A percentile compares a stretch with the other conserved stretches of the same genome.
Conservation (phyloP, 2,329 filamentous ascomycete species). For the Orbilia oligospora region DNA sequence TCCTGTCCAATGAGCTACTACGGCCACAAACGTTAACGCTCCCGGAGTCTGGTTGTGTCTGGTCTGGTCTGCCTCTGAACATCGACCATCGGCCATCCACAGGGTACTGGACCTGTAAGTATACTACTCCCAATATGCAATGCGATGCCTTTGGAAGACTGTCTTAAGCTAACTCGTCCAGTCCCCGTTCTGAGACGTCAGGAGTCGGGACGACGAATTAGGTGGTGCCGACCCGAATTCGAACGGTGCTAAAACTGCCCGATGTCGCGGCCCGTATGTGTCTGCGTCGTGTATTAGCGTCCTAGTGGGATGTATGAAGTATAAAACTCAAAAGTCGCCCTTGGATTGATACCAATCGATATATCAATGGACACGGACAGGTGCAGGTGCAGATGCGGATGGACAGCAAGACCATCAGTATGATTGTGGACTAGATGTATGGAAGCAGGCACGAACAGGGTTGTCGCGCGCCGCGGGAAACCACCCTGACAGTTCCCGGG, state of each 20-base stretch:
- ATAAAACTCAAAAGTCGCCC: too few relatives aligned
- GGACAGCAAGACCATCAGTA: too few relatives aligned
- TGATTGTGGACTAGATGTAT: too few relatives aligned
- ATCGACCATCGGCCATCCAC: too few relatives aligned
- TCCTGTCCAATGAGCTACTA: constrained; percentile 8
- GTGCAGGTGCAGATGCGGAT: too few relatives aligned
- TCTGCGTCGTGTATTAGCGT: not conserved
- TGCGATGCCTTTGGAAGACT: not conserved
- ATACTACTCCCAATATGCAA: too few relatives aligned
- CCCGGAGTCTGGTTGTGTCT: not conserved
- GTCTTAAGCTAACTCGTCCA: not conserved
- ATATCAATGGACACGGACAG: not conserved
- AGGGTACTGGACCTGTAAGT: too few relatives aligned
- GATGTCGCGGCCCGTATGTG: not conserved
- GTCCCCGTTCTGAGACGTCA: constrained; percentile 36
- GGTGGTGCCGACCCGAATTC: constrained; percentile 53
- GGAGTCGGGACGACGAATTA: constrained; percentile 48
- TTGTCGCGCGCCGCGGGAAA: constrained; percentile 25
- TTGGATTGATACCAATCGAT: too few relatives aligned
- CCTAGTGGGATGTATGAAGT: not conserved
- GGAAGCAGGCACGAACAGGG: not conserved
- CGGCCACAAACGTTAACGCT: not conserved
- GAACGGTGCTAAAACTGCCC: constrained; percentile 29
- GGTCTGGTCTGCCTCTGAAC: not conserved
- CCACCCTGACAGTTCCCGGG: not conserved